phyloP scores from a whole-genome alignment of 371 early-diverging fungal genomes.

The Mortierella sp. region DNA sequence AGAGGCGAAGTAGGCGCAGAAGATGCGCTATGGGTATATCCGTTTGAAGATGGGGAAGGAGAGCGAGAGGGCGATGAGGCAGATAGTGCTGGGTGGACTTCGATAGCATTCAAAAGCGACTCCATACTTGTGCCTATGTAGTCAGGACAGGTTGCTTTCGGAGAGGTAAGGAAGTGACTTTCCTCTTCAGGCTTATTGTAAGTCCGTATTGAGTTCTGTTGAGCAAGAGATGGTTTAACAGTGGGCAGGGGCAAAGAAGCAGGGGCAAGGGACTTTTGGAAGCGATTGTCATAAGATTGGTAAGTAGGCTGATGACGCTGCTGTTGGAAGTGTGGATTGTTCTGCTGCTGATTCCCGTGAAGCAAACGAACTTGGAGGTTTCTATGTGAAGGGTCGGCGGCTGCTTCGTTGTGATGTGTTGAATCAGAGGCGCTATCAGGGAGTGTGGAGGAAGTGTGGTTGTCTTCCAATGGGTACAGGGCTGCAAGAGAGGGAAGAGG shows the following conservation, averaged over 20 bases:
- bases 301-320: slow-evolving; percentile 35
- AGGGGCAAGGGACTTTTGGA: slow-evolving; percentile 34
- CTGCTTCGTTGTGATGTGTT: slow-evolving; percentile 22
- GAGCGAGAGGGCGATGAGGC: slow-evolving; percentile 48
- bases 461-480: slow-evolving; percentile 44
- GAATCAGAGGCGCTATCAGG: slow-evolving; percentile 17
- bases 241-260: background rate
- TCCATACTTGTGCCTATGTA: slow-evolving; percentile 55
- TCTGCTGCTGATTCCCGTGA: slow-evolving; percentile 26
- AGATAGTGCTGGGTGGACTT: slow-evolving; percentile 46
- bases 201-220: background rate
- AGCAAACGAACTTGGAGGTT: slow-evolving; percentile 33
- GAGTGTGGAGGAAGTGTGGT: slow-evolving; percentile 13
- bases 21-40: slow-evolving; percentile 23
- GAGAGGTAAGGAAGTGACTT: background rate
- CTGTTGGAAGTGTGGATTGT: slow-evolving; percentile 6
- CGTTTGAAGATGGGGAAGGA: slow-evolving; percentile 28
- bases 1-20: slow-evolving; percentile 27
- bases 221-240: slow-evolving; percentile 3
- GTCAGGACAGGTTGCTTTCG: slow-evolving; percentile 20
- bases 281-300: slow-evolving; percentile 37
- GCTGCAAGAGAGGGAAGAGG: slow-evolving; percentile 55
- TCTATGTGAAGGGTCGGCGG: slow-evolving; percentile 28
- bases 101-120: slow-evolving; percentile 54
- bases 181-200: background rate